Evolutionary conservation across 164 flowering plant species (phyloP), one percentile per base, ranked within the genome.

Genomic region (Santalum album): DNA sequence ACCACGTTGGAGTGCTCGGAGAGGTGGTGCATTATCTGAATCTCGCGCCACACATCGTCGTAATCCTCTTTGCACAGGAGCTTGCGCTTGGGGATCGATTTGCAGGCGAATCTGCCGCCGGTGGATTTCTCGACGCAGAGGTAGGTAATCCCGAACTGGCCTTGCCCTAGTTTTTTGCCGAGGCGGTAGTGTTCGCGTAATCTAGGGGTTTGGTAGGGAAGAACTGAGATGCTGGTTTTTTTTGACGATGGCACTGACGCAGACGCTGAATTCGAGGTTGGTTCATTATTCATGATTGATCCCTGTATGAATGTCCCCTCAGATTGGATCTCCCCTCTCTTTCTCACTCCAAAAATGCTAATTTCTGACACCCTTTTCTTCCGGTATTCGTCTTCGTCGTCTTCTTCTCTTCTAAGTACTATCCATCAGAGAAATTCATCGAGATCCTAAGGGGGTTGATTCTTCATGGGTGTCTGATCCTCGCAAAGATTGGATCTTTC

Each of bases 21-120:
- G 16, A 90, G 59, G 51, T 90, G 97, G 64, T 87, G 97, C 97
- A 90, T 90, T 72, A 90, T 87, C 80, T 86, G 88, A 69, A 90
- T 87, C 83, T 90, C 97, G 57, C 97, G 60, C 84, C 88, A 80
- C 0, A 87, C 97, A 66, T 90, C 97, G 21, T 90, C 95, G 56
- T 70, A 82, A 39, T 90, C 97, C 47, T 90, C 97, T 18, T 25
- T 60, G 65, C 88, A 81, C 0, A 87, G 42, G 16, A 90, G 85
- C 59, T 87, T 87, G 29, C 94, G 66, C 63, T 90, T 90, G 12
- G 95, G 87, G 57, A 90, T 90, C 12, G 92, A 84, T 62, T 90
- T 90, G 81, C 95, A 87, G 47, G 97, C 97, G 51, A 59, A 84
- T 6, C 49, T 74, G 34, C 6, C 34, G 7, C 1, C 25, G 47